A percentile compares a stretch with the other conserved stretches of the same genome.
Conservation (phyloP, 805 yeast species). For the Hanseniaspora meyeri region DNA sequence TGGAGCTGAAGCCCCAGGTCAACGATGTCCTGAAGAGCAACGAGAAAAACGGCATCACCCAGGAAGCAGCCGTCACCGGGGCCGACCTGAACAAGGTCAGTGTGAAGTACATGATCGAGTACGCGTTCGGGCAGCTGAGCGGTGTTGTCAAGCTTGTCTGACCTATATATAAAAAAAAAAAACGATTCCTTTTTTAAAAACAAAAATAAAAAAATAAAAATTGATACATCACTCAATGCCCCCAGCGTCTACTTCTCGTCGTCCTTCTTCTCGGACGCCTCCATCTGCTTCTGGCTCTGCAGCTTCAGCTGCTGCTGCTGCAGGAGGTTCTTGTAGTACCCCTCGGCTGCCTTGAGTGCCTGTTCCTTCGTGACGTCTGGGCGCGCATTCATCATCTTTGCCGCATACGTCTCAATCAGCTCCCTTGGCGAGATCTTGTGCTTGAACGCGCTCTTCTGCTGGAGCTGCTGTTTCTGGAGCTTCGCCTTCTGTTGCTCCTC, state of each 20-base stretch:
- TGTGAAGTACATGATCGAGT: conserved; percentile 9
- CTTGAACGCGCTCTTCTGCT: not conserved
- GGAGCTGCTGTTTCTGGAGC: conserved; percentile 4
- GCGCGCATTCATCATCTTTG: conserved; percentile 24
- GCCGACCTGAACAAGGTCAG: conserved; percentile 23
- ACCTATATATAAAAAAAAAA: no score
- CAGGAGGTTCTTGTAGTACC: conserved; percentile 20
- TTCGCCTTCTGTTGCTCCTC: conserved; percentile 13
- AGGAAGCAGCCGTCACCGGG: conserved; percentile 23
- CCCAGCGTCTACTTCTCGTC: no score
- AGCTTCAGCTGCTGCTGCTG: conserved; percentile 19
- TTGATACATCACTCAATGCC: not conserved
- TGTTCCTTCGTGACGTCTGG: conserved; percentile 25
- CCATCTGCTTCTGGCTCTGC: not conserved
- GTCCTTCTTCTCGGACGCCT: not conserved
- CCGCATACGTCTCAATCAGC: conserved; percentile 24
- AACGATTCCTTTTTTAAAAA: not conserved
- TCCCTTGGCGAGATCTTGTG: conserved; percentile 17
- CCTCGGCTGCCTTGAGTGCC: conserved; percentile 28
- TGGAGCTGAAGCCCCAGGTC: conserved; percentile 52
- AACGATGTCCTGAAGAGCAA: conserved; percentile 40
- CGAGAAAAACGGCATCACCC: conserved; percentile 40
- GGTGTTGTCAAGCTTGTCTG: conserved; percentile 2
- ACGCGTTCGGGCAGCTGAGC: not conserved
- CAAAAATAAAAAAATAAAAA: not conserved